Evolutionary conservation across 441 rosid species (phyloP), one percentile per base, ranked within the genome.

Genomic region (California macrophylla): DNA sequence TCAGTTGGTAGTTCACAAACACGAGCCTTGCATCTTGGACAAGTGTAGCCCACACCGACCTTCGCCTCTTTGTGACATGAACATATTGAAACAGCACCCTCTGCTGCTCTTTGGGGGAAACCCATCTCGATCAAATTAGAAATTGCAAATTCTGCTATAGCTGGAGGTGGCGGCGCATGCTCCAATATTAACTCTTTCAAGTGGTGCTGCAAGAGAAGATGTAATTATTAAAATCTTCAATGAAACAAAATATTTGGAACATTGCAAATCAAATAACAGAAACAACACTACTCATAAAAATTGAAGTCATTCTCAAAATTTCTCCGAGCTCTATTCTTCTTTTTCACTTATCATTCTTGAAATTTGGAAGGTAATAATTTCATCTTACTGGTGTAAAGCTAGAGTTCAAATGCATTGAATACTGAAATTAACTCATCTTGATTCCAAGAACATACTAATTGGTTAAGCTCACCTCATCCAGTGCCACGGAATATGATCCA

Each of bases 141-240:
- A 26, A 84, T 74, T 21, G 97, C 98, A 78, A 84, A 93, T 75
- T 93, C 98, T 66, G 95, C 98, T 78, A 93, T 87, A 38, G 96
- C 96, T 0, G 98, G 97, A 76, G 98, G 96, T 60, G 98, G 96
- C 15, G 95, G 93, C 15, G 98, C 98, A 80, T 93, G 98, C 82
- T 93, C 97, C 38, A 93, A 56, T 16, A 89, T 73, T 68, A 88
- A 72, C 81, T 87, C 98, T 80, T 91, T 93, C 20, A 93, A 71
- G 73, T 93, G 98, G 42, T 79, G 80, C 98, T 93, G 82, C 71
- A 71, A 1, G 16, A 66, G 47, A 75, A 66, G 64, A 60, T 38
- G 30, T 7, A 36, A 42, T 9, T 13, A 18, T 60, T 4, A 25
- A 25, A 24, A 66, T 24, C 15, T 66, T 9, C 18, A 0, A 24